These are phyloP conservation scores for Eucalyptus regnans DNA, from an alignment of 345 rosid genomes.

Conservation along the genomic window DNA sequence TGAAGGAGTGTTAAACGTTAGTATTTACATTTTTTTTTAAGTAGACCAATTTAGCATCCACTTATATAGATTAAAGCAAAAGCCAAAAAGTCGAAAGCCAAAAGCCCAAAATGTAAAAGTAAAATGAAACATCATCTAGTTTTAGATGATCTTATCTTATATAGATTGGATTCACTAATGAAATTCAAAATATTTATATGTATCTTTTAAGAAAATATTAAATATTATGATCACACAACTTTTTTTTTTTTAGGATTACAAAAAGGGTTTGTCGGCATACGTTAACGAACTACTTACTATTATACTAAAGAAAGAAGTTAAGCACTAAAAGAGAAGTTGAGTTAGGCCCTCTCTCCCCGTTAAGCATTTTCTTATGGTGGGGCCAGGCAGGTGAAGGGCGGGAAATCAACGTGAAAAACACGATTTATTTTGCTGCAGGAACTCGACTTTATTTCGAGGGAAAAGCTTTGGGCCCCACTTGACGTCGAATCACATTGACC, in stretches of 20 bases:
- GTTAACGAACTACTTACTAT: neutral
- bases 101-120: neutral
- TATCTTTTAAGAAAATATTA: neutral
- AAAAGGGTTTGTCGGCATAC: neutral
- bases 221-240: neutral
- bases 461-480: neutral
- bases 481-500: neutral
- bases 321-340: neutral
- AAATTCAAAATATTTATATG: neutral
- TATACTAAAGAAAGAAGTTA: neutral
- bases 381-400: neutral
- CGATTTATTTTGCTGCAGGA: neutral
- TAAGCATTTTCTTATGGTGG: neutral
- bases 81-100: neutral
- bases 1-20: neutral
- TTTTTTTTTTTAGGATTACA: neutral
- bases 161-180: too few species aligned
- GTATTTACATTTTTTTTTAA: neutral
- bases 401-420: neutral
- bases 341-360: neutral
- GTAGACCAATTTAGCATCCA: neutral
- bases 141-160: too few species aligned
- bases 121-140: neutral
- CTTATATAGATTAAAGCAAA: neutral
- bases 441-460: neutral